Base-by-base conservation (phyloP, 345 rosid species). In the Dovyalis caffra region DNA sequence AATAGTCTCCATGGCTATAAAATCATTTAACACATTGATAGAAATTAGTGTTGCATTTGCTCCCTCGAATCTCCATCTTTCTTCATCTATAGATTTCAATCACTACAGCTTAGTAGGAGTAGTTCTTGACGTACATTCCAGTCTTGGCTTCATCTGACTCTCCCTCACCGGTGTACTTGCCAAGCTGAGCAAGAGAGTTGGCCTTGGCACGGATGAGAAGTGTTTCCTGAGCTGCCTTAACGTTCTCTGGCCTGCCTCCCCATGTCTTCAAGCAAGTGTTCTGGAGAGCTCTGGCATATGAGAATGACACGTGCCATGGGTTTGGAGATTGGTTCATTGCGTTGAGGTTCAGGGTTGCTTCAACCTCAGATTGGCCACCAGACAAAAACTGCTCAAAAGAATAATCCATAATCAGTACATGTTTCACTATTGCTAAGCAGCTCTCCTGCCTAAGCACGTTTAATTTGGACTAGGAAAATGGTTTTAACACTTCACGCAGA, bases 231-330 rank as follows among this genome's bases (percentile, higher is more conserved):
- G 98, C 97, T 0, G 86, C 92, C 85, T 86, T 82, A 78, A 94
- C 96, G 64, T 90, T 94, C 92, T 94, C 96, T 0, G 92, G 82
- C 74, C 90, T 85, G 70, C 98, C 98, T 43, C 89, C 97, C 99
- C 99, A 91, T 67, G 93, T 91, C 85, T 92, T 95, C 88, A 92
- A 74, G 81, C 94, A 90, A 37, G 98, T 91, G 92, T 95, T 95
- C 78, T 95, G 99, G 47, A 95, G 91, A 66, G 97, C 98, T 66
- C 99, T 87, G 23, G 99, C 99, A 26, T 95, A 95, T 6, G 99
- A 95, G 91, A 95, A 95, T 6, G 99, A 92, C 81, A 95, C 97
- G 26, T 92, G 99, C 97, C 99, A 95, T 1, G 95, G 91, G 92
- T 89, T 87, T 4, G 97, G 85, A 69, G 82, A 77, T 70, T 95